These are phyloP conservation scores for Chromera velia DNA, from an alignment of 73 alveolate genomes.

Conservation along the genomic window DNA sequence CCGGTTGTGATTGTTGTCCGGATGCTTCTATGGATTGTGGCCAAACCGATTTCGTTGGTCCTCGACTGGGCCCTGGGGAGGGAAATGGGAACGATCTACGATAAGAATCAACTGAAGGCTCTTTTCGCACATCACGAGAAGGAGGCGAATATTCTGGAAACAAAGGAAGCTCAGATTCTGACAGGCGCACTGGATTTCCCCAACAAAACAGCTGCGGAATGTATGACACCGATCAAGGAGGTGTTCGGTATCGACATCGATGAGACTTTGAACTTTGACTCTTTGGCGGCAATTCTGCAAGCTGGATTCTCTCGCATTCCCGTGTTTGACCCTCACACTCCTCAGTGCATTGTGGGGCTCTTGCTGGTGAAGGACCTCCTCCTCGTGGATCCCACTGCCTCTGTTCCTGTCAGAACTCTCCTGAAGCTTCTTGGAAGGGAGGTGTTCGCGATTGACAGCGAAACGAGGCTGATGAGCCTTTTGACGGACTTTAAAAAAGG, in stretches of 20 bases:
- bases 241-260: slow-evolving; percentile 35
- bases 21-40: slow-evolving; percentile 34
- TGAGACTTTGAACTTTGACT: background rate
- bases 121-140: background rate
- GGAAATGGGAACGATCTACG: slow-evolving; percentile 17
- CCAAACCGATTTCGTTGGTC: slow-evolving; percentile 61
- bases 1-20: slow-evolving; percentile 28
- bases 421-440: slow-evolving; percentile 15
- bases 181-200: slow-evolving; percentile 47
- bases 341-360: background rate
- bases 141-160: slow-evolving; percentile 29
- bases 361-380: background rate
- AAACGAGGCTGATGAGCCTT: slow-evolving; percentile 49
- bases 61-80: slow-evolving; percentile 65
- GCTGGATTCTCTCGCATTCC: background rate
- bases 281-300: background rate
- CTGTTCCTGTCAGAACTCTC: background rate
- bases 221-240: slow-evolving; percentile 46
- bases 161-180: slow-evolving; percentile 42
- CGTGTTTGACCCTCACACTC: background rate
- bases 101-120: background rate
- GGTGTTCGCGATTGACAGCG: slow-evolving; percentile 24
- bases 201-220: slow-evolving; percentile 31
- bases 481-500: slow-evolving; percentile 72
- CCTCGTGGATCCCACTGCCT: background rate